These are phyloP conservation scores for Blastomyces parvus DNA, from an alignment of 2,329 filamentous ascomycete genomes.

Conservation along the genomic window DNA sequence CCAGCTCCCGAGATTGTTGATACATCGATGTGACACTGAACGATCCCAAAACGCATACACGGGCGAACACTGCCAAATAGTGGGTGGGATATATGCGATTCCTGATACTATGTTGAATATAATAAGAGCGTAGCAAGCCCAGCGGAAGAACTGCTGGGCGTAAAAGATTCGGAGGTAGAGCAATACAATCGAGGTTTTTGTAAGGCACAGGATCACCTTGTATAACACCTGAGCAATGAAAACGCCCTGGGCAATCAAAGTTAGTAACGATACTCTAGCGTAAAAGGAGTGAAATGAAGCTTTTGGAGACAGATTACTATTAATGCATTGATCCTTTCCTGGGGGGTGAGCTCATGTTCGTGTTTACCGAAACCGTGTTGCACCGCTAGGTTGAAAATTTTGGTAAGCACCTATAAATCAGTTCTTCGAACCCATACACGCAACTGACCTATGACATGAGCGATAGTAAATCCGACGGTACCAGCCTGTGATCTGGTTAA, in stretches of 20 bases:
- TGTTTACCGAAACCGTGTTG: background rate
- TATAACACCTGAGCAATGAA: background rate
- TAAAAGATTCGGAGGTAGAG: constrained; percentile 12
- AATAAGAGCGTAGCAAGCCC: constrained; percentile 8
- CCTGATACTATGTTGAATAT: constrained; percentile 3
- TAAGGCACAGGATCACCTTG: background rate
- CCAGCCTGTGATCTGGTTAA: background rate
- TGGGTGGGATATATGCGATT: constrained; percentile 10
- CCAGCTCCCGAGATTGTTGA: constrained; percentile 4
- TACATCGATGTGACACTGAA: constrained; percentile 10
- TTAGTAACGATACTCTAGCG: background rate
- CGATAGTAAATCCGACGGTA: background rate
- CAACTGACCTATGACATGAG: background rate
- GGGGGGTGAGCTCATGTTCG: background rate
- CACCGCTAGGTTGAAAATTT: background rate
- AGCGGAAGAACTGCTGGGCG: constrained; percentile 9
- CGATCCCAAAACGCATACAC: constrained; percentile 10
- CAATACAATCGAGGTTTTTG: constrained; percentile 11
- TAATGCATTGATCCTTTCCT: background rate
- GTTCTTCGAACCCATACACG: background rate
- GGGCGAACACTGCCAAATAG: constrained; percentile 12
- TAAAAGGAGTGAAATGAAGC: background rate
- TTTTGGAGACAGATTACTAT: background rate
- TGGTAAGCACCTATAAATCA: background rate
- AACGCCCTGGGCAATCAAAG: background rate